A percentile compares a stretch with the other conserved stretches of the same genome.
These are phyloP conservation scores for Penicillium sp. DNA, from an alignment of 2,329 filamentous ascomycete genomes.

Conservation along the genomic window DNA sequence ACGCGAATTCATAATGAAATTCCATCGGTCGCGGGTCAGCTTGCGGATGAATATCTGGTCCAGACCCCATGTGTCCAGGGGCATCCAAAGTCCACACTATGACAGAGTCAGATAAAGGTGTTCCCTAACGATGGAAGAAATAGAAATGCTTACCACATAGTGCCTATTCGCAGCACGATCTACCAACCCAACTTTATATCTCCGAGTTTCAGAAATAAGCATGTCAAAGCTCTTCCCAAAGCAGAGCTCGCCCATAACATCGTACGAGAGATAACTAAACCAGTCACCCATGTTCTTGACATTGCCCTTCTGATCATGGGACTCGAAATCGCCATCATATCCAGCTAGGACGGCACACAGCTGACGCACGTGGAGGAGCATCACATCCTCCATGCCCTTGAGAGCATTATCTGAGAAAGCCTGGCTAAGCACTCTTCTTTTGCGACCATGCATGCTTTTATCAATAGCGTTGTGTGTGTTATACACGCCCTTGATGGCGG, in stretches of 20 bases:
- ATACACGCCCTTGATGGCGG: slow-evolving; percentile 61
- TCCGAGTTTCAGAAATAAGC: slow-evolving; percentile 48
- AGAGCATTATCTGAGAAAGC: slow-evolving; percentile 68
- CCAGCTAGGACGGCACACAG: slow-evolving; percentile 53
- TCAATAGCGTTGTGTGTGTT: slow-evolving; percentile 74
- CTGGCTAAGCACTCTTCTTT: slow-evolving; percentile 69
- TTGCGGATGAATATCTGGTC: slow-evolving; percentile 68
- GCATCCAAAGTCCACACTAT: slow-evolving; percentile 70
- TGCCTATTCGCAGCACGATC: slow-evolving; percentile 68
- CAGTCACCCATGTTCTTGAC: slow-evolving; percentile 39
- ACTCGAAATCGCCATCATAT: slow-evolving; percentile 16
- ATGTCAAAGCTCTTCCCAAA: slow-evolving; percentile 55
- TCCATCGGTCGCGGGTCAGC: slow-evolving; percentile 65
- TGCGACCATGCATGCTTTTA: slow-evolving; percentile 67
- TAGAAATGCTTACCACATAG: slow-evolving; percentile 57
- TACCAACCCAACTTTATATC: slow-evolving; percentile 67
- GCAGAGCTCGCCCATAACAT: slow-evolving; percentile 53
- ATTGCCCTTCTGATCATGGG: slow-evolving; percentile 24
- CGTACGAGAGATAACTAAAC: slow-evolving; percentile 50
- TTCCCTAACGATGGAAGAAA: neutral
- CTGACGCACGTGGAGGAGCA: slow-evolving; percentile 64
- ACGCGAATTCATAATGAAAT: slow-evolving; percentile 71
- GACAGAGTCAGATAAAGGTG: neutral
- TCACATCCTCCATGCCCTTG: slow-evolving; percentile 67
- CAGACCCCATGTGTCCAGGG: slow-evolving; percentile 64